Conservation (phyloP, 306 rosid genomes). For the Glycine soja region DNA sequence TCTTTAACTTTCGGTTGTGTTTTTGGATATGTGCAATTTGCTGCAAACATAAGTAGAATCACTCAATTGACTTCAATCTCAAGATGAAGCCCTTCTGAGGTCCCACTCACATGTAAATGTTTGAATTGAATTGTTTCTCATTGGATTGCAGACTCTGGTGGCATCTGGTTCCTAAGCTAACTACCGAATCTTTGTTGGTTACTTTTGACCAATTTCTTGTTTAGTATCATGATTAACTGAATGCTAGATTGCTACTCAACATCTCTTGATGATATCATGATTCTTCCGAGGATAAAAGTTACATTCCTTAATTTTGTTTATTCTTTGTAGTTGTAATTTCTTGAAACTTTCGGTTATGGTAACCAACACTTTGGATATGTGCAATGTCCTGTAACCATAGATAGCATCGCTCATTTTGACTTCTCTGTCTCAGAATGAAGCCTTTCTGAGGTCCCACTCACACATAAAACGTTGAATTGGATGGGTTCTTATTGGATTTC, state of each 20-base stretch:
- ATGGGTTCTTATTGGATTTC: slow-evolving; percentile 30
- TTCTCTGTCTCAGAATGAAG: slow-evolving; percentile 26
- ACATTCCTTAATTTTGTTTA: slow-evolving; percentile 40
- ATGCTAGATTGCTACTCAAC: slow-evolving; percentile 22
- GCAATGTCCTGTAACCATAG: slow-evolving; percentile 37
- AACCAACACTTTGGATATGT: slow-evolving; percentile 25
- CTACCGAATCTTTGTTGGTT: slow-evolving; percentile 34
- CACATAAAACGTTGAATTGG: slow-evolving; percentile 40
- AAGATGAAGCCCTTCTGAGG: slow-evolving; percentile 18
- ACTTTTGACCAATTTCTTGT: slow-evolving; percentile 48
- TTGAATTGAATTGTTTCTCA: slow-evolving; percentile 18
- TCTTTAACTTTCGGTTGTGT: slow-evolving; percentile 2
- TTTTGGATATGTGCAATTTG: slow-evolving; percentile 28
- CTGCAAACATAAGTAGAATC: slow-evolving; percentile 28
- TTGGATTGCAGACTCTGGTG: slow-evolving; percentile 18
- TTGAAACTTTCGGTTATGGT: slow-evolving; percentile 32
- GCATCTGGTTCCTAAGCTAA: slow-evolving; percentile 46
- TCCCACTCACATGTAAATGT: slow-evolving; percentile 39
- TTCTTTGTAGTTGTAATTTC: slow-evolving; percentile 25
- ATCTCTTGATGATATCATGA: slow-evolving; percentile 38
- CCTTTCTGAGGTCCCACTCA: slow-evolving; percentile 28
- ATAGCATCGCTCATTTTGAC: slow-evolving; percentile 40
- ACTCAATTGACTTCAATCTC: slow-evolving; percentile 26
- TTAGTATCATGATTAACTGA: slow-evolving; percentile 41
- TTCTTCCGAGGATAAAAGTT: slow-evolving; percentile 32